Evolutionary conservation across 345 rosid genomes (phyloP).

Genomic region (Angophora floribunda): DNA sequence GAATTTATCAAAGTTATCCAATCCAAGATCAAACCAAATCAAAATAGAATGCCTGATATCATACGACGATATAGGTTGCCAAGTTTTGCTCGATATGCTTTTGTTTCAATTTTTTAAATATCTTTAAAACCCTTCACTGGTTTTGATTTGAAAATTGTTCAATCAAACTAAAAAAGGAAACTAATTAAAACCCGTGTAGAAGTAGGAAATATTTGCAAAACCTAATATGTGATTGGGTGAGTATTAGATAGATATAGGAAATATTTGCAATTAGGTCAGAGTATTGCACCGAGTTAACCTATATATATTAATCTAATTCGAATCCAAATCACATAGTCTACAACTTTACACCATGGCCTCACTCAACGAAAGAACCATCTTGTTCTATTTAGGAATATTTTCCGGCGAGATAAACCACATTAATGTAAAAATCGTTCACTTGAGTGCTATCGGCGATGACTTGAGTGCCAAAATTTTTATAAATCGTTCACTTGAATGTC

Average conservation of each 20-base stretch:
- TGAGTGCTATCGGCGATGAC: too few species aligned
- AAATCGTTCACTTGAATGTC: too few species aligned
- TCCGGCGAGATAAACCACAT: background rate
- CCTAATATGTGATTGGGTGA: background rate
- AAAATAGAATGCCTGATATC: background rate
- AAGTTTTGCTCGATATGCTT: background rate
- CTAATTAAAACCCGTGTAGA: background rate
- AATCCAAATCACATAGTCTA: background rate
- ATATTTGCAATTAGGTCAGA: background rate
- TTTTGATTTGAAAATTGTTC: background rate
- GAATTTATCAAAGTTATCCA: too few species aligned
- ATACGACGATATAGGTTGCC: background rate
- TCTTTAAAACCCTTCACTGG: background rate
- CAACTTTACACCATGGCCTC: background rate
- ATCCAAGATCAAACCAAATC: background rate
- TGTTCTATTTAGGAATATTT: background rate
- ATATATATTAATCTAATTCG: background rate
- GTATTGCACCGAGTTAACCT: background rate
- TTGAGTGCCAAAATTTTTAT: too few species aligned
- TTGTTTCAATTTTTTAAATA: background rate
- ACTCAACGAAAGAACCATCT: background rate
- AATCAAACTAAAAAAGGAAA: background rate
- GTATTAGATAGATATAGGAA: background rate
- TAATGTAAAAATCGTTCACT: fast-evolving
- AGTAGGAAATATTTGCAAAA: background rate